Base-by-base conservation (phyloP, 345 rosid genomes). In the Hibiscus trionum region DNA sequence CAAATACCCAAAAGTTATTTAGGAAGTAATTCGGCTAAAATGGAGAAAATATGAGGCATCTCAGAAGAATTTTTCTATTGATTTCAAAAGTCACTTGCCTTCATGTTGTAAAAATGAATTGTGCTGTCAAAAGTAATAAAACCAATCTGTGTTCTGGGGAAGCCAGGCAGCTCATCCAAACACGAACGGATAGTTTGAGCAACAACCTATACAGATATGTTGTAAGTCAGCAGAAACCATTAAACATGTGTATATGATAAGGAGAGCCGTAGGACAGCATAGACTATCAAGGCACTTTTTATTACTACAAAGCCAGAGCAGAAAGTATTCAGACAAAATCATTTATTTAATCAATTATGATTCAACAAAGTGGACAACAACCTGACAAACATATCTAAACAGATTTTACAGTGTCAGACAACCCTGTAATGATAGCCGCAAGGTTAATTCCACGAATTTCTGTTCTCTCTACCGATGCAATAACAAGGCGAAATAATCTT, bases 81-180 rank as follows among this genome's bases (percentile, higher is more conserved):
- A 73, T 70, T 24, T 64, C 29, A 64, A 17, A 27, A 72, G 73
- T 66, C 68, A 72, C 85, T 85, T 88, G 83, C 99, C 98, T 96
- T 93, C 98, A 96, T 82, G 80, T 91, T 96, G 78, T 93, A 96
- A 84, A 93, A 96, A 77, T 96, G 99, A 77, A 96, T 82, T 1
- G 99, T 91, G 86, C 99, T 93, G 82, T 96, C 99, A 78, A 73
- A 96, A 56, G 99, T 96, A 75, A 96, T 90, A 81, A 96, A 96
- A 53, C 97, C 99, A 80, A 96, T 91, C 89, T 93, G 98, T 33
- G 98, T 96, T 83, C 98, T 90, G 66, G 99, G 99, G 76, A 73
- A 91, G 73, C 98, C 99, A 44, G 98, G 98, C 75, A 93, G 86
- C 72, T 87, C 87, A 84, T 96, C 99, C 86, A 96, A 83, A 86